Conservation (phyloP, 495 filamentous ascomycete species). For the Beverwykella pulmonaria region DNA sequence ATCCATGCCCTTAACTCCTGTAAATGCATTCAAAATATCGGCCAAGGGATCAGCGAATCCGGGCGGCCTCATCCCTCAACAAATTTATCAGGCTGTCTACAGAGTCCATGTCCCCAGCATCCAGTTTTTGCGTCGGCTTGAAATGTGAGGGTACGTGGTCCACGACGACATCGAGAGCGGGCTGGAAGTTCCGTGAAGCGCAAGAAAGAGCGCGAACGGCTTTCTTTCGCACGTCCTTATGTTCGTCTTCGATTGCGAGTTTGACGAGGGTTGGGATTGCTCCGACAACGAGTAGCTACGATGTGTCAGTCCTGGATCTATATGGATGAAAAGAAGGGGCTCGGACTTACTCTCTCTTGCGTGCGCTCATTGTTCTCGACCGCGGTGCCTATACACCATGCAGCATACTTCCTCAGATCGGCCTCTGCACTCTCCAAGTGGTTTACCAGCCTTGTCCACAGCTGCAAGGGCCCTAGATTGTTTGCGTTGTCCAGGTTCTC, state of each 20-base stretch:
- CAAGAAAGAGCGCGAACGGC: conserved; percentile 84
- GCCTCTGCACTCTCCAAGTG: conserved; percentile 67
- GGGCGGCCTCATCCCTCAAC: too few species aligned
- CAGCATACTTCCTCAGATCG: conserved; percentile 77
- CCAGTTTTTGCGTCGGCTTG: conserved; percentile 58
- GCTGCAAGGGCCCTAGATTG: conserved; percentile 72
- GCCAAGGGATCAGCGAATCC: too few species aligned
- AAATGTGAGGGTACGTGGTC: conserved; percentile 47
- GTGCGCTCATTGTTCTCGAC: conserved; percentile 90
- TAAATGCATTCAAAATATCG: too few species aligned
- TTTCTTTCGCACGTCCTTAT: conserved; percentile 72
- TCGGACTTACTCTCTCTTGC: conserved; percentile 66
- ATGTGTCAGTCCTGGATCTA: conserved; percentile 32
- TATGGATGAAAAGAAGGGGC: background rate
- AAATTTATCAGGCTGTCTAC: conserved; percentile 69
- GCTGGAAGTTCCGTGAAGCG: conserved; percentile 82
- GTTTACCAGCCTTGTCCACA: conserved; percentile 79
- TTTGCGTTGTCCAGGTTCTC: conserved; percentile 95
- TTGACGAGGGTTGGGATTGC: conserved; percentile 69
- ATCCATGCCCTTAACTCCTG: too few species aligned
- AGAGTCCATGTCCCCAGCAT: conserved; percentile 82
- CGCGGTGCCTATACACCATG: conserved; percentile 90
- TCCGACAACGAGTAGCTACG: conserved; percentile 64
- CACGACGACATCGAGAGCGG: conserved; percentile 63
- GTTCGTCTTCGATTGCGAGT: conserved; percentile 64